Evolutionary conservation across 2,329 filamentous ascomycete genomes (phyloP), one percentile per base, ranked within the genome.

Genomic region (Sarocladium kiliense): DNA sequence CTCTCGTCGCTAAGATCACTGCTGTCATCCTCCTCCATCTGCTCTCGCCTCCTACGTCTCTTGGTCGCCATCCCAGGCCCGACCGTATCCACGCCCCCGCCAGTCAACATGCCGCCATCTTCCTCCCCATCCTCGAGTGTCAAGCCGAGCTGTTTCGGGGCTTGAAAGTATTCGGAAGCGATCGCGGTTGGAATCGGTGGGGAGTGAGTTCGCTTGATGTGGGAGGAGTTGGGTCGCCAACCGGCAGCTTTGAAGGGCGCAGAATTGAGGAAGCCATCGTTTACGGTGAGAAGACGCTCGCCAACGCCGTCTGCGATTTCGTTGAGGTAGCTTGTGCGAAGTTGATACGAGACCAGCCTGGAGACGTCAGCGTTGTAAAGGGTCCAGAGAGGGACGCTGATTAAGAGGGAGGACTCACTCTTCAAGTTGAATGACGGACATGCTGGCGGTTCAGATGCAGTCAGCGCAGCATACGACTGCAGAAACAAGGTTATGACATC

Each of bases 1-100:
- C 88, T 93, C 62, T 93, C 88, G 63, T 94, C 89, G 66, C 86
- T 91, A 54, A 93, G 74, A 63, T 93, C 89, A 65, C 88, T 92
- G 69, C 89, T 94, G 65, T 93, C 89, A 56, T 91, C 88, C 64
- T 94, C 89, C 61, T 91, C 88, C 74, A 90, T 82, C 68, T 89
- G 86, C 69, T 92, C 87, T 58, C 87, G 75, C 54, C 83, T 77
- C 58, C 81, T 71, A 60, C 87, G 80, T 60, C 87, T 80, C 67
- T 87, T 85, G 54, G 82, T 85, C 62, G 85, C 82, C 63, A 85
- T 79, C 32, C 81, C 82, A 1, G 85, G 86, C 0, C 85, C 87
- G 51, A 88, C 76, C 0, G 86, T 89, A 62, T 91, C 85, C 53
- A 79, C 82, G 1, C 81, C 81, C 6, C 82, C 82, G 14, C 84